These are phyloP conservation scores for Mortierella sp. DNA, from an alignment of 371 early-diverging fungal genomes.

Conservation along the genomic window DNA sequence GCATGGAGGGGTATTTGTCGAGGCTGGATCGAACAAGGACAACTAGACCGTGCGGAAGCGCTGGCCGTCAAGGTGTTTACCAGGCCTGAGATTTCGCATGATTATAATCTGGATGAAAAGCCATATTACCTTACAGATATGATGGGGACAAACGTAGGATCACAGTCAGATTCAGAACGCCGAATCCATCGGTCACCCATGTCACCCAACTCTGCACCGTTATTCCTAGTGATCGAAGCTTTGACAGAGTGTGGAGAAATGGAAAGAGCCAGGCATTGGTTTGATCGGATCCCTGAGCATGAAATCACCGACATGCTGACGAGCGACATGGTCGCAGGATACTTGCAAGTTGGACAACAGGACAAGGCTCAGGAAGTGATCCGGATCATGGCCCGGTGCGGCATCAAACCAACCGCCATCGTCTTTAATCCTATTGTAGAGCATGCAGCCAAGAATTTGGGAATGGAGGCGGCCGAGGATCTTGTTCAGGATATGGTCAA, in stretches of 20 bases:
- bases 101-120: constrained; percentile 32
- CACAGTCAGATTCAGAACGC: background rate
- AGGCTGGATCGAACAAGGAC: constrained; percentile 50
- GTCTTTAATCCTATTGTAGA: constrained; percentile 50
- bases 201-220: constrained; percentile 40
- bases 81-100: constrained; percentile 34
- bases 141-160: background rate
- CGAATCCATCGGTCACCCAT: constrained; percentile 38
- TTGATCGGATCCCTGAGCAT: constrained; percentile 40
- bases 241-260: constrained; percentile 48
- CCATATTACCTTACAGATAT: constrained; percentile 41
- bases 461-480: constrained; percentile 45
- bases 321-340: constrained; percentile 49
- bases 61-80: constrained; percentile 46
- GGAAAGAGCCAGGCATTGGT: constrained; percentile 48
- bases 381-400: constrained; percentile 47
- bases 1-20: constrained; percentile 52
- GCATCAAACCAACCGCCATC: constrained; percentile 50
- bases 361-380: constrained; percentile 52
- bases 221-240: constrained; percentile 45
- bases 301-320: constrained; percentile 47
- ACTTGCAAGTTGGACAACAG: constrained; percentile 29
- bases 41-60: constrained; percentile 40
- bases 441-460: constrained; percentile 30
- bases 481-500: constrained; percentile 38